Percentiles rank a stretch among this genome's conserved stretches.
phyloP scores from a whole-genome alignment of 345 rosid genomes.

The Acer negundo region DNA sequence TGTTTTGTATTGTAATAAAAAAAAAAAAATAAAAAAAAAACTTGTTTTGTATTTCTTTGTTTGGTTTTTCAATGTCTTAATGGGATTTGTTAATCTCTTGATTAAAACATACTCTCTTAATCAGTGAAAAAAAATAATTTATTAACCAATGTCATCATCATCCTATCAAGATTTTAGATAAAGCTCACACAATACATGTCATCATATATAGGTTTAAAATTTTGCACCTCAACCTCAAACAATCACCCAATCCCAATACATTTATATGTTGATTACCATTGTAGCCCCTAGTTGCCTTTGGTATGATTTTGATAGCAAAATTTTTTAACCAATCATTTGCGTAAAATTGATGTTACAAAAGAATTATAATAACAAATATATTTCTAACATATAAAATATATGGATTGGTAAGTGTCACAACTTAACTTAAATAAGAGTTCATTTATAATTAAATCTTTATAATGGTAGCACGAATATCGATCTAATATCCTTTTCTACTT shows the following conservation, averaged over 20 bases:
- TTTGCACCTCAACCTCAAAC: background rate
- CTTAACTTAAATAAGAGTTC: no score
- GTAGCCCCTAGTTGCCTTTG: background rate
- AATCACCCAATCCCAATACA: background rate
- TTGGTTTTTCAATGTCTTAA: background rate
- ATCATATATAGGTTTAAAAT: background rate
- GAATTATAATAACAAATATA: no score
- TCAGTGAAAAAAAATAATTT: background rate
- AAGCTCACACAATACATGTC: background rate
- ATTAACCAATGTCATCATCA: background rate
- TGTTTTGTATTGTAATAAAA: no score
- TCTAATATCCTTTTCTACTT: no score
- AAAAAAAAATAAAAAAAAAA: no score
- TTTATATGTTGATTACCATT: no score
- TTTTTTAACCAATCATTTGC: no score
- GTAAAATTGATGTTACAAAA: no score
- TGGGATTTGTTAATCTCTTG: slow-evolving; percentile 10
- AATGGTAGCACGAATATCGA: no score
- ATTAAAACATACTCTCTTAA: background rate
- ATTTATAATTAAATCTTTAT: no score
- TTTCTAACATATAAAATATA: no score
- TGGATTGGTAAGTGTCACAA: no score
- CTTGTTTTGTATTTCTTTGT: background rate
- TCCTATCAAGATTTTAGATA: background rate
- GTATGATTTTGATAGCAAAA: background rate